Evolutionary conservation across 2,329 filamentous ascomycete species (phyloP).

Genomic region (Fusarium sp.): DNA sequence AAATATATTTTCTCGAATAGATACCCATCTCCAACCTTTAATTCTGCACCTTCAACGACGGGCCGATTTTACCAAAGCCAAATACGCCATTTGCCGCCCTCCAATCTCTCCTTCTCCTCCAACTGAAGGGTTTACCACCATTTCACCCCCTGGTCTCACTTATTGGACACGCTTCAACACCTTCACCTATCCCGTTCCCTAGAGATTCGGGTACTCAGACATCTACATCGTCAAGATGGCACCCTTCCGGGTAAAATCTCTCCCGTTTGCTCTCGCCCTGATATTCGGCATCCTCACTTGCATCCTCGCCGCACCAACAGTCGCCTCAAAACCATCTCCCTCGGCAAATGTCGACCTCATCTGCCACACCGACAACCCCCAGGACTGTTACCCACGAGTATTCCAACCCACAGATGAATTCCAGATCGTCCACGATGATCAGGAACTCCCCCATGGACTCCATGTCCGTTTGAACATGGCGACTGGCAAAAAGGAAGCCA

Average conservation of each 20-base stretch:
- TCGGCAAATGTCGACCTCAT: slow-evolving; percentile 67
- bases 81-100: background rate
- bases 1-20: slow-evolving; percentile 4
- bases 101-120: background rate
- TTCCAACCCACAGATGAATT: slow-evolving; percentile 75
- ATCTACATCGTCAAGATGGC: slow-evolving; percentile 32
- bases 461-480: slow-evolving; percentile 75
- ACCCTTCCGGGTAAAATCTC: slow-evolving; percentile 38
- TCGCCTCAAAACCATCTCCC: slow-evolving; percentile 47
- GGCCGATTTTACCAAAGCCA: background rate
- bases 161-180: background rate
- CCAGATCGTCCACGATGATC: slow-evolving; percentile 71
- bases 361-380: slow-evolving; percentile 69
- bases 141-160: slow-evolving; percentile 5
- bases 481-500: slow-evolving; percentile 74
- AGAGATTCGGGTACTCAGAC: background rate
- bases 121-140: background rate
- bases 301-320: slow-evolving; percentile 38
- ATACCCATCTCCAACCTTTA: background rate
- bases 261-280: slow-evolving; percentile 38
- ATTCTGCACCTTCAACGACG: background rate
- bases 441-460: slow-evolving; percentile 73
- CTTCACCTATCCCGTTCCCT: background rate
- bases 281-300: slow-evolving; percentile 45
- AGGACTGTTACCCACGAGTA: slow-evolving; percentile 74